Evolutionary conservation across 306 rosid species (phyloP).

Genomic region (Vigna angularis): DNA sequence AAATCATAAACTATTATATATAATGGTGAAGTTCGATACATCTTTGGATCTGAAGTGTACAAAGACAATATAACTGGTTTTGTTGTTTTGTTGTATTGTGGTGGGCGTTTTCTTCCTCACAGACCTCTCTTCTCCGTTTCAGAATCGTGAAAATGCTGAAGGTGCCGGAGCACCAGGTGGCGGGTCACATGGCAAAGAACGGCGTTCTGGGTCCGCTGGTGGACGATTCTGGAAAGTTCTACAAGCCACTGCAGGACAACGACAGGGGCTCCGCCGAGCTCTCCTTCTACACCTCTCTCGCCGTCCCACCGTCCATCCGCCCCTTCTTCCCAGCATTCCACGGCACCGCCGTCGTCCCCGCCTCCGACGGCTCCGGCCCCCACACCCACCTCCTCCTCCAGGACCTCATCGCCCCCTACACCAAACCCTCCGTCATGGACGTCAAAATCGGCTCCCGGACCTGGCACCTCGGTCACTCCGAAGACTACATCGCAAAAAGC

Average conservation of each 20-base stretch:
- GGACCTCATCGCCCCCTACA: conserved; percentile 45
- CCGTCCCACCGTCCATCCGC: conserved; percentile 52
- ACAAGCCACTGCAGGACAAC: conserved; percentile 78
- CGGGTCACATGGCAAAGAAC: conserved; percentile 68
- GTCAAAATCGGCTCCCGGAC: conserved; percentile 88
- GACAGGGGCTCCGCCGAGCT: conserved; percentile 66
- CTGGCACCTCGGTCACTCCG: conserved; percentile 70
- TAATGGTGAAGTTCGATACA: too few relatives aligned
- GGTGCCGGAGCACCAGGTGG: conserved; percentile 91
- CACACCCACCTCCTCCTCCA: conserved; percentile 70
- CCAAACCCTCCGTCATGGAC: conserved; percentile 64
- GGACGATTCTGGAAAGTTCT: conserved; percentile 79
- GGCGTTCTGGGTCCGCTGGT: conserved; percentile 80
- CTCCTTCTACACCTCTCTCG: conserved; percentile 56
- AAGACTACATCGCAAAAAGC: conserved; percentile 64
- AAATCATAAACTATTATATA: too few relatives aligned
- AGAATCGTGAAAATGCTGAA: conserved; percentile 51
- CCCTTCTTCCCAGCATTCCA: conserved; percentile 66
- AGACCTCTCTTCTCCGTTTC: too few relatives aligned
- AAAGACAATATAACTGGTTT: too few relatives aligned
- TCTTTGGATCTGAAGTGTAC: too few relatives aligned
- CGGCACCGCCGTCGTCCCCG: conserved; percentile 61
- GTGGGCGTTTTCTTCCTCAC: too few relatives aligned
- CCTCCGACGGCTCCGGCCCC: conserved; percentile 80
- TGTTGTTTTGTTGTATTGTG: too few relatives aligned